Evolutionary conservation across 2,329 filamentous ascomycete species (phyloP).

Genomic region (Alternaria burnsii): DNA sequence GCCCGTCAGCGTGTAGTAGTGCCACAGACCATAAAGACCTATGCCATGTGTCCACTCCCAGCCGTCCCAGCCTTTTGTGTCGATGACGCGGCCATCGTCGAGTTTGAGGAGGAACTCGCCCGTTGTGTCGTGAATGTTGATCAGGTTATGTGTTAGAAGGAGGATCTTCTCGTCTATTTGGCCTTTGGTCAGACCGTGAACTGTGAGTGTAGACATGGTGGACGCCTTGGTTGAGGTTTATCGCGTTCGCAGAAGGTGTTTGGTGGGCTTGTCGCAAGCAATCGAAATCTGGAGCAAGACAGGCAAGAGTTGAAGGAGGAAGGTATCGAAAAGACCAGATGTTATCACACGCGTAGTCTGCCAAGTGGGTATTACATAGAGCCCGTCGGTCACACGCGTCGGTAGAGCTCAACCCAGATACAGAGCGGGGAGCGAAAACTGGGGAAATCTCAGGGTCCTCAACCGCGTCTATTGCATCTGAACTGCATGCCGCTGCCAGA

Average conservation of each 20-base stretch:
- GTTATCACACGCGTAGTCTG: constrained; percentile 8
- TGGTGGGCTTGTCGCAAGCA: neutral
- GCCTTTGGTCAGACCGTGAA: constrained; percentile 52
- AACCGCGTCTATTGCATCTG: constrained; percentile 9
- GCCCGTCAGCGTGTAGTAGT: constrained; percentile 78
- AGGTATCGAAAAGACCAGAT: neutral
- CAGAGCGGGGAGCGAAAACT: constrained; percentile 18
- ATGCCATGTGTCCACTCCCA: constrained; percentile 88
- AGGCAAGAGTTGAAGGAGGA: neutral
- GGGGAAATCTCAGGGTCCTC: constrained; percentile 17
- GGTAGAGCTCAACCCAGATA: constrained; percentile 11
- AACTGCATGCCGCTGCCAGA: constrained; percentile 15
- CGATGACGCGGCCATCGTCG: constrained; percentile 77
- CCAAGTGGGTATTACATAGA: constrained; percentile 11
- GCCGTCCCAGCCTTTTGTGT: constrained; percentile 84
- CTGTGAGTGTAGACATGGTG: constrained; percentile 52
- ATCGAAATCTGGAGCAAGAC: neutral
- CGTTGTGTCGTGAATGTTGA: constrained; percentile 79
- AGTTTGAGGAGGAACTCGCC: constrained; percentile 77
- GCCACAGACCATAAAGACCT: constrained; percentile 82
- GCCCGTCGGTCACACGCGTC: constrained; percentile 9
- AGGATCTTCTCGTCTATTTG: constrained; percentile 66
- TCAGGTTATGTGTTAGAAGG: constrained; percentile 74
- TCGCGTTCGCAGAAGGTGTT: neutral
- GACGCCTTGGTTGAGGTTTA: neutral